These are phyloP conservation scores for Candida anutae DNA, from an alignment of 1,139 yeast species.

Conservation along the genomic window DNA sequence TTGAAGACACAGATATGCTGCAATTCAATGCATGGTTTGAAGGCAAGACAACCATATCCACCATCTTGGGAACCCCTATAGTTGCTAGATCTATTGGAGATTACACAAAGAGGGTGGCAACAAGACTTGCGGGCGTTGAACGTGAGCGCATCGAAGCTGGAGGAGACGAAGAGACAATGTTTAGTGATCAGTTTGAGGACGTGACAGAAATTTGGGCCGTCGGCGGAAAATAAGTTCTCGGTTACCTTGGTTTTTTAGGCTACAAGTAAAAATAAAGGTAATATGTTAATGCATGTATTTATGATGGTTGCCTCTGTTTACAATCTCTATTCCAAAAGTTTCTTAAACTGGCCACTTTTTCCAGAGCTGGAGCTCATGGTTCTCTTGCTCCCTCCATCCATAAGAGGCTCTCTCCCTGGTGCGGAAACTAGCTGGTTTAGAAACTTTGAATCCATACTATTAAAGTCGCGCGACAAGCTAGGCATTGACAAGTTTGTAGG, in stretches of 20 bases:
- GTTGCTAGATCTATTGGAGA: slow-evolving; percentile 76
- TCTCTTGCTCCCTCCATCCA: slow-evolving; percentile 3
- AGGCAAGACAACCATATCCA: slow-evolving; percentile 18
- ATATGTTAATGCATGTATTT: too few relatives aligned
- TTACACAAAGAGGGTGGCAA: slow-evolving; percentile 81
- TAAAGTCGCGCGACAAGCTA: slow-evolving; percentile 6
- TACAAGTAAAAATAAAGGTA: too few relatives aligned
- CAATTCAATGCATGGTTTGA: slow-evolving; percentile 57
- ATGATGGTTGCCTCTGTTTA: too few relatives aligned
- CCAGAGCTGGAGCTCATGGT: slow-evolving; percentile 14
- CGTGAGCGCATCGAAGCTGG: slow-evolving; percentile 84
- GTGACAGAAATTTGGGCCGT: slow-evolving; percentile 84
- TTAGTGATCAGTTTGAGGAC: slow-evolving; percentile 80
- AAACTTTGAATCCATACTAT: slow-evolving; percentile 3
- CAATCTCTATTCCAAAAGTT: slow-evolving; percentile 10
- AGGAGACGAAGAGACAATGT: slow-evolving; percentile 83
- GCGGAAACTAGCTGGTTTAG: slow-evolving; percentile 1
- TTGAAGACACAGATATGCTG: slow-evolving; percentile 57
- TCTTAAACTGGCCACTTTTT: slow-evolving; percentile 15
- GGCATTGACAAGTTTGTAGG: slow-evolving; percentile 33
- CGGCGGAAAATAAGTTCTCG: slow-evolving; percentile 38
- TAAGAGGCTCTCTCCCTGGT: background rate
- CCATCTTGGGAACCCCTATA: slow-evolving; percentile 41
- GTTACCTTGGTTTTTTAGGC: slow-evolving; percentile 12
- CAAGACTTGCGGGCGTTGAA: slow-evolving; percentile 75